Base-by-base conservation (phyloP, 1,284 basidiomycete genomes). In the Cutaneotrichosporon mucoides region DNA sequence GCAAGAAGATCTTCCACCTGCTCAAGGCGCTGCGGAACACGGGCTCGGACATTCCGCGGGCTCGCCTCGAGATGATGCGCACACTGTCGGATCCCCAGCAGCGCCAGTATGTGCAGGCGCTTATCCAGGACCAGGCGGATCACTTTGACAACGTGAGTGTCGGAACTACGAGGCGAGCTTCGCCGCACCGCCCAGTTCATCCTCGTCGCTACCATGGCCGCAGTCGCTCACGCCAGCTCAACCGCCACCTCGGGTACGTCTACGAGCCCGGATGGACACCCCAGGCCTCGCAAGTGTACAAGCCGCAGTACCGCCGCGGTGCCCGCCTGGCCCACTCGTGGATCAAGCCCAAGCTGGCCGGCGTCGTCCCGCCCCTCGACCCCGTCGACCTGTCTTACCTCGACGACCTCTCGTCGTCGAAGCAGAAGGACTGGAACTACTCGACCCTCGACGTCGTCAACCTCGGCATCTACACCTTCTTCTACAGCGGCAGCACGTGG, bases 131-230 rank as follows among this genome's bases (percentile, higher is more conserved):
- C 16, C 66, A 67, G 53, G 57, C 53, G 6, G 67, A 66, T 46
- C 67, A 69, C 60, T 69, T 67, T 51, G 60, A 67, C 59, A 67
- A 62, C 53, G 66, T 67, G 45, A 60, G 66, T 59, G 24, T 24
- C 24, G 24, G 24, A 24, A 24, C 24, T 24, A 24, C 24, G 24
- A 24, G 24, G 24, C 24, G 24, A 24, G 24, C 24, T 24, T 24
- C 24, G 24, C 24, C 24, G 24, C 24, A 24, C 24, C 24, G 24
- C 24, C 24, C 24, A 24, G 24, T 24, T 24, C 24, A 24, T 24
- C 24, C 24, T 24, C 24, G 24, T 24, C 24, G 24, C 24, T 24
- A 24, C 24, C 24, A 24, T 24, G 24, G 24, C 24, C 24, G 24
- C 24, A 24, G 24, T 24, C 24, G 24, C 24, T 24, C 24, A 24